Evolutionary conservation across 345 rosid genomes (phyloP).

Genomic region (Brassica napus): DNA sequence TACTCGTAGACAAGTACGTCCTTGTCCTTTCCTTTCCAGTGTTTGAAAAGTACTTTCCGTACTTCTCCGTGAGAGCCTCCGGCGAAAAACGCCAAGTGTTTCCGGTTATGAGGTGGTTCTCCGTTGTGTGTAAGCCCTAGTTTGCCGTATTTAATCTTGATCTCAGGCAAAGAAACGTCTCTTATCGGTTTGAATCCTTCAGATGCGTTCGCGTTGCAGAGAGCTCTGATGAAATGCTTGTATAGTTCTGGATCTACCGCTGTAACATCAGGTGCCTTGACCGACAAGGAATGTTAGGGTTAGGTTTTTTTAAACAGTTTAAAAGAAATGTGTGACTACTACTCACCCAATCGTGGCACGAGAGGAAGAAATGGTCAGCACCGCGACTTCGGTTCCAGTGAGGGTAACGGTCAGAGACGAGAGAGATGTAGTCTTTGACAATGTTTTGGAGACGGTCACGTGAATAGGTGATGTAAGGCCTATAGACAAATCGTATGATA

Average conservation of each 20-base stretch:
- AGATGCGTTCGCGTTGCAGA: slow-evolving; percentile 75
- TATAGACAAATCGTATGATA: slow-evolving; percentile 45
- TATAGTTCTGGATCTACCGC: slow-evolving; percentile 45
- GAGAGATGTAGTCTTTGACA: slow-evolving; percentile 46
- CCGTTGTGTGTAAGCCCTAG: slow-evolving; percentile 29
- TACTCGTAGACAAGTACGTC: slow-evolving; percentile 54
- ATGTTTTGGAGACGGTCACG: slow-evolving; percentile 43
- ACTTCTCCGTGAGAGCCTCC: slow-evolving; percentile 68
- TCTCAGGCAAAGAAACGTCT: slow-evolving; percentile 69
- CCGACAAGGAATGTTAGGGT: neutral
- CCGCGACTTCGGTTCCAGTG: slow-evolving; percentile 65
- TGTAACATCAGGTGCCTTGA: slow-evolving; percentile 69
- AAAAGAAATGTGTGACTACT: neutral
- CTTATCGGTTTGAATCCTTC: slow-evolving; percentile 63
- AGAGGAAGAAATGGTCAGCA: slow-evolving; percentile 64
- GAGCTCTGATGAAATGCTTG: slow-evolving; percentile 60
- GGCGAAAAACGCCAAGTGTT: slow-evolving; percentile 62
- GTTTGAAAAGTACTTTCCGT: slow-evolving; percentile 45
- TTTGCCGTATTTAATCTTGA: slow-evolving; percentile 34
- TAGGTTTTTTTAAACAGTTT: neutral
- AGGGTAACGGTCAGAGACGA: slow-evolving; percentile 50
- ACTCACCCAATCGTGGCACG: slow-evolving; percentile 74
- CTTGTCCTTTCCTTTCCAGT: slow-evolving; percentile 67
- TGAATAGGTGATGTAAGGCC: slow-evolving; percentile 38
- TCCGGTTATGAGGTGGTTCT: slow-evolving; percentile 39